Evolutionary conservation across 2,329 filamentous ascomycete genomes (phyloP).

Genomic region (Ophiostoma australiae): DNA sequence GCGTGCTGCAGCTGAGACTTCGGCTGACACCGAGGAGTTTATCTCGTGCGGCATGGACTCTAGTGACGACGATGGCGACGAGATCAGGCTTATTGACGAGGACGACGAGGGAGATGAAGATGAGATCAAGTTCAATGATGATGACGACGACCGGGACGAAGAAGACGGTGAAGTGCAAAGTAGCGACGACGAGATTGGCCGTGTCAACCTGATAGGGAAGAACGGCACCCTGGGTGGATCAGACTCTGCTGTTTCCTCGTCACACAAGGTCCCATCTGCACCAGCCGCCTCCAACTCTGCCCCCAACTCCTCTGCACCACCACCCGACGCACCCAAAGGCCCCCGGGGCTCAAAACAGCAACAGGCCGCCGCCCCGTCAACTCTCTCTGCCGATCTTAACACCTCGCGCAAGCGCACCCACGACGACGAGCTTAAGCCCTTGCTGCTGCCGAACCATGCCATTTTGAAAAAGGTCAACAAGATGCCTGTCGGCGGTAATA

Average conservation of each 20-base stretch:
- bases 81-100: slow-evolving; percentile 22
- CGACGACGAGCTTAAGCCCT: slow-evolving; percentile 59
- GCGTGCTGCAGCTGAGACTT: slow-evolving; percentile 43
- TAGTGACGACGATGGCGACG: slow-evolving; percentile 36
- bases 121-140: slow-evolving; percentile 3
- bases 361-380: slow-evolving; percentile 5
- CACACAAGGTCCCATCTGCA: background rate
- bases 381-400: slow-evolving; percentile 22
- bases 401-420: slow-evolving; percentile 66
- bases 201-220: slow-evolving; percentile 13
- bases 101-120: slow-evolving; percentile 11
- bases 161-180: slow-evolving; percentile 15
- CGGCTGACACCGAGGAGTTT: slow-evolving; percentile 69
- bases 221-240: slow-evolving; percentile 14
- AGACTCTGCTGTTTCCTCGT: background rate
- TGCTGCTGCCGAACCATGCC: slow-evolving; percentile 43
- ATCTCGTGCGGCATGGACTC: slow-evolving; percentile 75
- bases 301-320: slow-evolving; percentile 5
- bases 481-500: slow-evolving; percentile 46
- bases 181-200: background rate
- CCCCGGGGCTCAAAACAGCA: slow-evolving; percentile 17
- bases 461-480: slow-evolving; percentile 48
- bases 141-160: slow-evolving; percentile 9
- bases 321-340: slow-evolving; percentile 21
- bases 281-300: background rate